phyloP scores from a whole-genome alignment of 1,284 basidiomycete genomes.

The Cyathus pygmaeus region DNA sequence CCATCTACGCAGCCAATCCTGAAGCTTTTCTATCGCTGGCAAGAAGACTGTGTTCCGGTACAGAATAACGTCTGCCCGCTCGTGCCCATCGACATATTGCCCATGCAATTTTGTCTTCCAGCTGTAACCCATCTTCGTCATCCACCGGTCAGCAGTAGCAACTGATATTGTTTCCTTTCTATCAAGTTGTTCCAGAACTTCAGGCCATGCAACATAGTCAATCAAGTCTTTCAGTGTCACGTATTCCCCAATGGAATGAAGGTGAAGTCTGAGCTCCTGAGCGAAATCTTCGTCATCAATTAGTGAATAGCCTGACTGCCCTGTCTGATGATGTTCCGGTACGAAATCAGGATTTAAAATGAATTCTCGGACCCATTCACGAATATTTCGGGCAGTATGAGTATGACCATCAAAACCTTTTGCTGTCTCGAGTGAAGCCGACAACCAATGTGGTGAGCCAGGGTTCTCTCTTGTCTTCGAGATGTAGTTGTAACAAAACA shows the following conservation, averaged over 20 bases:
- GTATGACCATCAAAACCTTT: neutral
- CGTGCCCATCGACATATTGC: constrained; percentile 35
- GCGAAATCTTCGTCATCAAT: constrained; percentile 16
- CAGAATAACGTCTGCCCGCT: constrained; percentile 25
- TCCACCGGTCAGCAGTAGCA: constrained; percentile 26
- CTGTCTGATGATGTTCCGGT: neutral
- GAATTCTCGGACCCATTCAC: neutral
- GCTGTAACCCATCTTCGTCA: constrained; percentile 25
- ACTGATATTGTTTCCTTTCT: constrained; percentile 19
- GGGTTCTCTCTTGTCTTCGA: too few species aligned
- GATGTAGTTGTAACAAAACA: too few species aligned
- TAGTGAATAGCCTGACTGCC: neutral
- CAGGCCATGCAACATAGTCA: constrained; percentile 12
- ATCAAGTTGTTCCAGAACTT: constrained; percentile 21
- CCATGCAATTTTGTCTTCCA: constrained; percentile 14
- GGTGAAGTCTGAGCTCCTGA: constrained; percentile 22
- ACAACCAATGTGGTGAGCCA: neutral
- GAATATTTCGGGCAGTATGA: neutral
- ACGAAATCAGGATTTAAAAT: neutral
- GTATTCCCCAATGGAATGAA: constrained; percentile 29
- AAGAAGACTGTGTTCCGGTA: constrained; percentile 13
- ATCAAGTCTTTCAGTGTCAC: constrained; percentile 28
- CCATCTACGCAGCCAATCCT: too few species aligned
- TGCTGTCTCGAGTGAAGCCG: neutral
- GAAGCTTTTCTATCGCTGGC: too few species aligned